Evolutionary conservation across 352 stramenopile species (phyloP), one percentile per base, ranked within the genome.

Genomic region (Pelagophyceae sp.): DNA sequence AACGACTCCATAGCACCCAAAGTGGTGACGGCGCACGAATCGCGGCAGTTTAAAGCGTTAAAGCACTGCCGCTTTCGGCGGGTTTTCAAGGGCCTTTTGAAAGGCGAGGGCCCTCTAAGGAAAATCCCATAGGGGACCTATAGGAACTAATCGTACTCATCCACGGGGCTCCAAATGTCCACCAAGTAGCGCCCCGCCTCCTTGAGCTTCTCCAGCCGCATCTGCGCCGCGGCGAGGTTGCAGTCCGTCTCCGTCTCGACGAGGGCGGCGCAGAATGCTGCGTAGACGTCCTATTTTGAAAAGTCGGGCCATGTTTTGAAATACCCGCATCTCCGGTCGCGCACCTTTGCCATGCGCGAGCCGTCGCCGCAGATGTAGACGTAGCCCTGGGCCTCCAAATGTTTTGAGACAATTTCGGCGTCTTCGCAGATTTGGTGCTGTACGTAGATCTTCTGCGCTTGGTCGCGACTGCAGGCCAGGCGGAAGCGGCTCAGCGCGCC

Each of bases 361-460:
- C 93, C 94, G 83, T 98, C 95, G 54, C 95, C 95, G 76, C 95
- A 98, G 33, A 98, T 87, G 77, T 96, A 98, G 0, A 98, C 86
- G 65, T 87, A 91, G 40, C 89, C 94, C 20, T 86, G 81, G 19
- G 87, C 78, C 38, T 93, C 77, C 31, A 98, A 79, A 50, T 95
- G 81, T 35, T 94, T 81, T 1, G 84, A 80, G 38, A 98, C 80
- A 15, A 87, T 81, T 38, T 82, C 82, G 35, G 81, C 84, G 71
- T 95, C 84, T 17, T 87, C 76, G 1, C 77, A 70, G 2, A 96
- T 77, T 31, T 91, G 84, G 78, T 96, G 88, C 82, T 97, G 93
- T 0, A 98, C 95, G 78, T 98, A 98, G 72, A 91, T 82, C 78
- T 97, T 97, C 37, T 91, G 82, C 27, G 87, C 82, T 11, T 85